Evolutionary conservation across 148 eudicot genomes (phyloP).

Genomic region (Euryodendron excelsum): DNA sequence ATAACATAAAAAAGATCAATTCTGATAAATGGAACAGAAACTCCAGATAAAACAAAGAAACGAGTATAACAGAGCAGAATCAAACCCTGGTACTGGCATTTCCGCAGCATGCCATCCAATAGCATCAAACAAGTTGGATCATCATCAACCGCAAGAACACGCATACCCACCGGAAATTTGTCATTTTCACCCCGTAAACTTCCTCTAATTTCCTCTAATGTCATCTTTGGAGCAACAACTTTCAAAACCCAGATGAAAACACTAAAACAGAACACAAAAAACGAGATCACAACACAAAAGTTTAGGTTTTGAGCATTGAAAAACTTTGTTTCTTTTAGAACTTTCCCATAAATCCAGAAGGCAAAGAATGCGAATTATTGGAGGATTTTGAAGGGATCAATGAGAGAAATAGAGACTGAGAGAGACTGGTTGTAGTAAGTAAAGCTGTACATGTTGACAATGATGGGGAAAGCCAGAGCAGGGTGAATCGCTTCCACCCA

Average conservation of each 20-base stretch:
- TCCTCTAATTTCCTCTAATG: slow-evolving; percentile 36
- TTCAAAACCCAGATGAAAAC: slow-evolving; percentile 14
- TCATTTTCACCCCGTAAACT: slow-evolving; percentile 24
- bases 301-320: slow-evolving; percentile 15
- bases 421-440: slow-evolving; percentile 9
- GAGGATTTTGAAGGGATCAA: slow-evolving; percentile 3
- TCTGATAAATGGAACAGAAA: no score
- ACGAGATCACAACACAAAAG: slow-evolving; percentile 22
- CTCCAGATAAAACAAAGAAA: neutral
- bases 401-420: neutral
- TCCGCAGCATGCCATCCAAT: slow-evolving; percentile 54
- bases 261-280: neutral
- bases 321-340: neutral
- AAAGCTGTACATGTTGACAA: slow-evolving; percentile 28
- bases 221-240: slow-evolving; percentile 25
- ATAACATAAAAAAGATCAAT: neutral
- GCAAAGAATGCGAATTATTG: neutral
- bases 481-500: slow-evolving; percentile 32
- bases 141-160: slow-evolving; percentile 90
- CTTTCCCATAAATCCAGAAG: slow-evolving; percentile 10
- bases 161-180: slow-evolving; percentile 68
- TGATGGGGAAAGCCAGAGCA: slow-evolving; percentile 43
- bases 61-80: slow-evolving; percentile 1
- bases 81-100: slow-evolving; percentile 78
- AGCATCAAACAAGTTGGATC: slow-evolving; percentile 65